These are phyloP conservation scores for Fusarium sarcochroum DNA, from an alignment of 2,329 filamentous ascomycete genomes.

Conservation along the genomic window DNA sequence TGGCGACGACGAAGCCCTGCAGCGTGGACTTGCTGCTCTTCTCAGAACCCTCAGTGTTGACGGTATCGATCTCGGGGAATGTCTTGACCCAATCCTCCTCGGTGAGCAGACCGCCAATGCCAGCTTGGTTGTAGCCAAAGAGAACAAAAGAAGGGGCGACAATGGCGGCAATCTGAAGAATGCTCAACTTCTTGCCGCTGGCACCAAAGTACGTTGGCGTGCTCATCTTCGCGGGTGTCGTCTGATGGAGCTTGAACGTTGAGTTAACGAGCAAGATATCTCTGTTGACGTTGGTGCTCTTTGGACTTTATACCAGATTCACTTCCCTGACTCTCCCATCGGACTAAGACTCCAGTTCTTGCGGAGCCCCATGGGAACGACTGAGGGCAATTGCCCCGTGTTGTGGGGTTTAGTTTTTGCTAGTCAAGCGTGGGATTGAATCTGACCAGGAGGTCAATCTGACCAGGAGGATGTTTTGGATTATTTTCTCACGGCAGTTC, in stretches of 20 bases:
- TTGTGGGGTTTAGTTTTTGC: constrained; percentile 27
- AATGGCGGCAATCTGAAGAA: constrained; percentile 58
- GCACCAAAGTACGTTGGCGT: constrained; percentile 52
- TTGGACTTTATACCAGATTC: constrained; percentile 9
- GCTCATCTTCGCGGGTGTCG: constrained; percentile 25
- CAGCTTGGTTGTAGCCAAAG: constrained; percentile 74
- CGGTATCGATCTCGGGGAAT: constrained; percentile 64
- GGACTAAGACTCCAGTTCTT: constrained; percentile 8
- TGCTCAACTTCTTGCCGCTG: constrained; percentile 54
- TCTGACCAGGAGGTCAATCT: background rate
- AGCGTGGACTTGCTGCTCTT: constrained; percentile 61
- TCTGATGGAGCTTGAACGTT: background rate
- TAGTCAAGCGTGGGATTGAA: constrained; percentile 1
- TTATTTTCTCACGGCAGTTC: constrained; percentile 1
- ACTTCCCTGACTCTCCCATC: background rate
- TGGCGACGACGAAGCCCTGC: constrained; percentile 61
- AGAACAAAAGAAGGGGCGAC: constrained; percentile 61
- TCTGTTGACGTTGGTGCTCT: too few relatives aligned
- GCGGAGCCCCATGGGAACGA: constrained; percentile 41
- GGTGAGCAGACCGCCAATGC: constrained; percentile 78
- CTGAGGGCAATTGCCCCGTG: constrained; percentile 21
- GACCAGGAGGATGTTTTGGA: background rate
- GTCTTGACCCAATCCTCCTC: constrained; percentile 70
- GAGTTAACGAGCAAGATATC: background rate
- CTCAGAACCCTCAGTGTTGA: constrained; percentile 60